Conservation (phyloP, 805 yeast genomes). For the Blastobotrys parvus region DNA sequence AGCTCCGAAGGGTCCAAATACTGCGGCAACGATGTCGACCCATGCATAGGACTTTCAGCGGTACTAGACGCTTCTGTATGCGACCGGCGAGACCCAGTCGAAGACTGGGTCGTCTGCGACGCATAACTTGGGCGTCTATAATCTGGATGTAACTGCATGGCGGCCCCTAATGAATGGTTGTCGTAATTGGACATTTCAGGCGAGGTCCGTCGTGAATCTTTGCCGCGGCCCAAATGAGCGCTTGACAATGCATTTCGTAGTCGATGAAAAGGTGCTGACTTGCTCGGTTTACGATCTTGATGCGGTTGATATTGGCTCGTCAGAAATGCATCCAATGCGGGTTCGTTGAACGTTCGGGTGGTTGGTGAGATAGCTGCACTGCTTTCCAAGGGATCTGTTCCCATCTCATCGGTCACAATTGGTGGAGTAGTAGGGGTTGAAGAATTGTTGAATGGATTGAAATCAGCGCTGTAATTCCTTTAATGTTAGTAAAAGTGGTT, state of each 20-base stretch:
- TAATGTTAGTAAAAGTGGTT: neutral
- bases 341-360: too few species aligned
- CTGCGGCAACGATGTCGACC: slow-evolving; percentile 4
- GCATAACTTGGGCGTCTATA: slow-evolving; percentile 10
- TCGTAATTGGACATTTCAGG: neutral
- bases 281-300: neutral
- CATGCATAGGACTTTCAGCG: slow-evolving; percentile 1
- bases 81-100: slow-evolving; percentile 3
- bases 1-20: slow-evolving; percentile 12
- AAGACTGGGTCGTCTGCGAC: slow-evolving; percentile 7
- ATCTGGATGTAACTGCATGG: slow-evolving; percentile 2
- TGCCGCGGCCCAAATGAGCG: slow-evolving; percentile 9
- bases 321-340: too few species aligned
- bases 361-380: neutral
- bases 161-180: too few species aligned
- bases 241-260: slow-evolving; percentile 15
- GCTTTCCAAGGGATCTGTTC: neutral
- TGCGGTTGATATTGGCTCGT: neutral
- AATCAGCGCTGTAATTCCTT: neutral
- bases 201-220: neutral
- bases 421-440: neutral
- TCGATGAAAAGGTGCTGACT: slow-evolving; percentile 5
- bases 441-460: neutral
- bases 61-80: neutral
- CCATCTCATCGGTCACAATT: neutral